Evolutionary conservation across 352 stramenopile species (phyloP), one percentile per base, ranked within the genome.

Genomic region (Phytophthora cactorum): DNA sequence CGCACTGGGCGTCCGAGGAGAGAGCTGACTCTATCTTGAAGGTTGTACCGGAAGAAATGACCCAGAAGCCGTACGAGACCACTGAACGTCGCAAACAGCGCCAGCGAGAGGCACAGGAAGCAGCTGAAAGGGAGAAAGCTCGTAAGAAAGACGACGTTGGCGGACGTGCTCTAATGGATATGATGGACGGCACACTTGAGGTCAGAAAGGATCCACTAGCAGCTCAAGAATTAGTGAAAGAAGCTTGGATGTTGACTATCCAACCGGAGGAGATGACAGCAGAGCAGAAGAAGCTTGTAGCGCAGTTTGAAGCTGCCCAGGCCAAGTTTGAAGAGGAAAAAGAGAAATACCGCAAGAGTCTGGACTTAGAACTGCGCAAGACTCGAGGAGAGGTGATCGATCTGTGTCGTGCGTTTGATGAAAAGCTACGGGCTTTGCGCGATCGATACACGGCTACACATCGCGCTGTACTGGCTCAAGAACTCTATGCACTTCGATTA

Each of bases 101-200:
- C 12, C 82, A 90, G 9, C 71, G 72, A 2, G 68, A 75, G 3
- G 47, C 56, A 3, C 44, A 55, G 3, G 68, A 75, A 46, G 56
- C 68, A 14, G 63, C 63, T 9, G 68, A 75, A 43, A 47, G 57
- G 14, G 68, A 75, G 27, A 75, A 72, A 44, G 45, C 56, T 44
- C 88, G 81, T 1, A 81, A 93, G 31, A 90, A 93, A 39, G 92
- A 97, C 68, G 88, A 97, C 60, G 85, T 92, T 4, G 78, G 82
- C 0, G 82, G 81, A 0, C 89, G 92, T 2, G 92, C 89, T 5
- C 68, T 98, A 4, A 59, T 82, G 0, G 92, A 98, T 56, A 98
- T 98, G 94, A 98, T 98, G 94, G 78, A 97, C 68, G 94, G 93
- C 27, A 98, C 93, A 31, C 75, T 98, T 9, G 93, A 98, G 59